A percentile compares a stretch with the other conserved stretches of the same genome.
Evolutionary conservation across 148 eudicot species (phyloP).

Genomic region (Silene conica): DNA sequence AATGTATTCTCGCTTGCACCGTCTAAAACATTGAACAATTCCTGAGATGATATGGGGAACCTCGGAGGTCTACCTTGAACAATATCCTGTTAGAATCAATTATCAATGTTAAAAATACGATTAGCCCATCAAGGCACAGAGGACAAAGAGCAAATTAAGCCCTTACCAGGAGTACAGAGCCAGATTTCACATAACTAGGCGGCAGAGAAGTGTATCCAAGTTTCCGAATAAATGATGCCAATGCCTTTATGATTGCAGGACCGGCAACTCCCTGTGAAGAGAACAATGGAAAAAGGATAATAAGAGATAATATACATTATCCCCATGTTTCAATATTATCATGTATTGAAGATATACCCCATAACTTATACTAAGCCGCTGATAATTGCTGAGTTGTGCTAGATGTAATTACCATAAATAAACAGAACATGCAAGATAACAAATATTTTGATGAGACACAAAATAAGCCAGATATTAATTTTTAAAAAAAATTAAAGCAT

Average conservation of each 20-base stretch:
- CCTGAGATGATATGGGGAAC: slow-evolving; percentile 61
- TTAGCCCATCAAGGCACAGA: background rate
- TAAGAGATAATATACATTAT: background rate
- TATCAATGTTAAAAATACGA: background rate
- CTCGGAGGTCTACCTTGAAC: slow-evolving; percentile 65
- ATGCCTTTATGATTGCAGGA: slow-evolving; percentile 45
- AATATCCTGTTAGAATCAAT: slow-evolving; percentile 58
- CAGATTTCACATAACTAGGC: slow-evolving; percentile 61
- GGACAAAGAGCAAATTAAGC: background rate
- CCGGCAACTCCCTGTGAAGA: slow-evolving; percentile 63
- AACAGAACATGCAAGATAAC: background rate
- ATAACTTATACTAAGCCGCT: background rate
- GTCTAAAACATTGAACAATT: slow-evolving; percentile 73
- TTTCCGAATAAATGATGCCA: slow-evolving; percentile 55
- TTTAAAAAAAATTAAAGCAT: too few relatives aligned
- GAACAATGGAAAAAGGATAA: slow-evolving; percentile 1
- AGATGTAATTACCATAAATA: too few relatives aligned
- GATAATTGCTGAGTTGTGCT: too few relatives aligned
- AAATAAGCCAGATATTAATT: too few relatives aligned
- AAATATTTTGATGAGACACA: too few relatives aligned
- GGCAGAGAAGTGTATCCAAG: slow-evolving; percentile 65
- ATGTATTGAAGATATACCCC: background rate
- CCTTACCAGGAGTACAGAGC: slow-evolving; percentile 67
- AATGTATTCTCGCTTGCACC: slow-evolving; percentile 96
- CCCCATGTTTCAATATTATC: slow-evolving; percentile 2